Base-by-base conservation (phyloP, 2,329 filamentous ascomycete genomes). In the Proliferodiscus dingleyae region DNA sequence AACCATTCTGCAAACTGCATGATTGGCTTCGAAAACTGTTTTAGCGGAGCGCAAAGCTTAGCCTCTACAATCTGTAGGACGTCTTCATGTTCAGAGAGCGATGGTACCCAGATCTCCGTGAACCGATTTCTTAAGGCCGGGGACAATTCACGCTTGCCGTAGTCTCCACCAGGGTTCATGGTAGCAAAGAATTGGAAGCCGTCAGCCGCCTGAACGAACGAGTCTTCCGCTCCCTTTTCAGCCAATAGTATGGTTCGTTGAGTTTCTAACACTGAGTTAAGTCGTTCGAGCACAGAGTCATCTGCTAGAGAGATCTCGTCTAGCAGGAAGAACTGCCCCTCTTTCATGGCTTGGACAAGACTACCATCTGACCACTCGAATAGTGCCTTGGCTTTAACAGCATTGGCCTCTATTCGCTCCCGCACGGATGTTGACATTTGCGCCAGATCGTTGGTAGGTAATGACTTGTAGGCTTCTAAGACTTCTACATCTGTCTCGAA, bases 161-260 rank as follows among this genome's bases (percentile, higher is more conserved):
- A 98, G 62, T 99, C 93, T 37, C 94, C 93, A 41, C 94, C 94
- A 7, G 93, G 93, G 56, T 99, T 99, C 93, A 99, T 99, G 0
- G 93, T 98, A 3, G 93, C 91, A 49, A 98, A 80, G 66, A 98
- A 96, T 60, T 98, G 90, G 66, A 97, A 99, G 0, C 85, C 87
- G 32, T 85, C 74, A 9, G 74, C 67, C 5, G 86, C 93, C 30
- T 78, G 77, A 21, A 98, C 77, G 52, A 87, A 82, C 0, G 89
- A 89, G 63, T 95, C 83, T 4, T 86, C 77, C 2, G 87, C 80
- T 0, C 93, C 94, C 66, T 97, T 98, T 64, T 98, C 93, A 0
- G 94, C 94, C 13, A 99, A 76, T 3, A 98, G 71, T 22, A 98
- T 78, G 0, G 87, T 89, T 42, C 93, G 78, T 36, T 87, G 81